phyloP scores from a whole-genome alignment of 108 stramenopile species.

The Pseudonitzschia pungens region DNA sequence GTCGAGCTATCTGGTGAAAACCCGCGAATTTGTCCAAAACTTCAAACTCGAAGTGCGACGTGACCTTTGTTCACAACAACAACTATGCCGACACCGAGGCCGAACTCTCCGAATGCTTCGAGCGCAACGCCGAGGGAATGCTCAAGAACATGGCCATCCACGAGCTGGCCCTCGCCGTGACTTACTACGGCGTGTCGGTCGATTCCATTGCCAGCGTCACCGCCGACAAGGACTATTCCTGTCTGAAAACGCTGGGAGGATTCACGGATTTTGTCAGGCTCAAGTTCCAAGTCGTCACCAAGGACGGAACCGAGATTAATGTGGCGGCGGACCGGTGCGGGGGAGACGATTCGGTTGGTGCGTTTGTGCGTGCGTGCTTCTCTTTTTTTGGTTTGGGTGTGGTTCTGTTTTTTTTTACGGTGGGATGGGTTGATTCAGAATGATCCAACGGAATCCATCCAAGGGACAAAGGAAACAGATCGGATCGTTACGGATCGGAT shows the following conservation, averaged over 20 bases:
- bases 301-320: constrained; percentile 51
- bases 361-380: too few species aligned
- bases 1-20: constrained; percentile 56
- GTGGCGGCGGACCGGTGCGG: constrained; percentile 88
- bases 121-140: constrained; percentile 85
- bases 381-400: too few species aligned
- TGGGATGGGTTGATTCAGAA: too few species aligned
- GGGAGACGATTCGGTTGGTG: constrained; percentile 66
- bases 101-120: constrained; percentile 77
- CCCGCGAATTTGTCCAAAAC: constrained; percentile 43
- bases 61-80: constrained; percentile 86
- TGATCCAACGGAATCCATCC: too few species aligned
- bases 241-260: constrained; percentile 57
- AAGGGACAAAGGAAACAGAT: too few species aligned
- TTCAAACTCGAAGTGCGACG: constrained; percentile 20
- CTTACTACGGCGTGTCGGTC: constrained; percentile 73
- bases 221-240: constrained; percentile 64
- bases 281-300: constrained; percentile 69
- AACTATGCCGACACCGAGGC: constrained; percentile 48
- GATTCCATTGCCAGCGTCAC: constrained; percentile 67
- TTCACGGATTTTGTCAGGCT: constrained; percentile 73
- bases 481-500: too few species aligned
- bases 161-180: constrained; percentile 75
- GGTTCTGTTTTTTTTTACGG: too few species aligned
- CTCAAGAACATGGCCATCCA: constrained; percentile 92